phyloP scores from a whole-genome alignment of 352 stramenopile species.

The Plasmopara viticola region DNA sequence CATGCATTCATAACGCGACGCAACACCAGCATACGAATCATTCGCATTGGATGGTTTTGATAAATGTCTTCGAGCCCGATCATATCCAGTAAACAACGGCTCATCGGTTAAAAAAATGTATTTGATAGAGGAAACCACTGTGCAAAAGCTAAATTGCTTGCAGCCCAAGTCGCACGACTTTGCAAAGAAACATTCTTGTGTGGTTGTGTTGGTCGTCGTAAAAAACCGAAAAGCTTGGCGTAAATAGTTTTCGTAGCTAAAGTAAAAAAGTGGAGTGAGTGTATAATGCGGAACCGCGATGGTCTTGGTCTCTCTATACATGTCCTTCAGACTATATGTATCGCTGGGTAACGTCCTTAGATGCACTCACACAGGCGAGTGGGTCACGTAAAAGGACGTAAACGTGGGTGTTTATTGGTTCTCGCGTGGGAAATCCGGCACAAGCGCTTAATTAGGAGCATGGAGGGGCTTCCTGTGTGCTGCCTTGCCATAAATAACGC shows the following conservation, averaged over 20 bases:
- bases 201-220: conserved; percentile 71
- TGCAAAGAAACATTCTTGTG: conserved; percentile 58
- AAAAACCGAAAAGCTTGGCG: conserved; percentile 72
- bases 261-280: conserved; percentile 27
- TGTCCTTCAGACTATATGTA: no score
- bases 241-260: conserved; percentile 56
- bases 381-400: no score
- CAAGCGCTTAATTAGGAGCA: no score
- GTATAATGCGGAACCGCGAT: conserved; percentile 32
- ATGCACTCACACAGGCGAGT: no score
- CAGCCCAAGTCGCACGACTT: conserved; percentile 52
- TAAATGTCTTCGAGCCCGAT: neutral
- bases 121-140: conserved; percentile 50
- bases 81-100: neutral
- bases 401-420: no score
- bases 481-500: no score
- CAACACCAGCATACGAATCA: conserved; percentile 1
- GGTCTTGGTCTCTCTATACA: no score
- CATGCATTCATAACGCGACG: conserved; percentile 39
- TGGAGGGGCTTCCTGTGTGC: no score
- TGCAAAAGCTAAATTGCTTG: conserved; percentile 46
- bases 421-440: no score
- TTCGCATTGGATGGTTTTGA: conserved; percentile 1
- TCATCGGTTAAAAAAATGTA: conserved; percentile 21
- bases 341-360: no score